Base-by-base conservation (phyloP, 768 basidiomycete species). In the Auricularia sp. region DNA sequence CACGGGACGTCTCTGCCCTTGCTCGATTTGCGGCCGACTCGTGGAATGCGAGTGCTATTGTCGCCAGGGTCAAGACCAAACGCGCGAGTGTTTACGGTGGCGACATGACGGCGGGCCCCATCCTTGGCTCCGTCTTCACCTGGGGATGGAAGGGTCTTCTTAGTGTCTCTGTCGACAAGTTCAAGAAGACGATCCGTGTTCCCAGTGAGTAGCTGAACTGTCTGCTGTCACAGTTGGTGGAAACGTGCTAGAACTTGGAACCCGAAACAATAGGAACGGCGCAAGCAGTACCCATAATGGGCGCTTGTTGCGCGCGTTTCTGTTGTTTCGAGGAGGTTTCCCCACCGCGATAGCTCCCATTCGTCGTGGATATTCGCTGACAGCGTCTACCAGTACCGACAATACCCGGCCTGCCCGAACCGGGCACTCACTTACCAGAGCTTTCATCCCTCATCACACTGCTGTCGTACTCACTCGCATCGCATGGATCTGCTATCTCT, bases 371-470 rank as follows among this genome's bases (percentile, higher is more conserved):
- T 63, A n/a, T 16, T 54, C 33, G 37, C 37, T 21, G 42, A 59
- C 54, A 58, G 14, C 66, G 44, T 59, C 69, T 14, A 14, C 10
- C 67, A 90, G 89, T 90, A 34, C 87, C 86, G 7, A 71, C 76
- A 7, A 69, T 91, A 7, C 87, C 88, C 54, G 87, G 87, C 3
- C 74, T 91, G 16, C 90, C 90, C 87, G 3, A 85, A 85, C 16
- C 69, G 74, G 56, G 56, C 62, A 68, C 67, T 1, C 82, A 84
- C 7, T 77, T 86, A 3, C 89, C 88, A 11, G 73, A 80, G 5
- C 70, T 88, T 51, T 78, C 84, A 3, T 76, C 86, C 65, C 77
- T 92, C 3, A 72, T 92, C 61, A 84, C 81, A 0, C 76, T 92
- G 6, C 75, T 82, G 63, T 81, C 82, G 3, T 88, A 91, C 72